phyloP scores from a whole-genome alignment of 176 grass and related monocot species.

The Aegilops longissima region DNA sequence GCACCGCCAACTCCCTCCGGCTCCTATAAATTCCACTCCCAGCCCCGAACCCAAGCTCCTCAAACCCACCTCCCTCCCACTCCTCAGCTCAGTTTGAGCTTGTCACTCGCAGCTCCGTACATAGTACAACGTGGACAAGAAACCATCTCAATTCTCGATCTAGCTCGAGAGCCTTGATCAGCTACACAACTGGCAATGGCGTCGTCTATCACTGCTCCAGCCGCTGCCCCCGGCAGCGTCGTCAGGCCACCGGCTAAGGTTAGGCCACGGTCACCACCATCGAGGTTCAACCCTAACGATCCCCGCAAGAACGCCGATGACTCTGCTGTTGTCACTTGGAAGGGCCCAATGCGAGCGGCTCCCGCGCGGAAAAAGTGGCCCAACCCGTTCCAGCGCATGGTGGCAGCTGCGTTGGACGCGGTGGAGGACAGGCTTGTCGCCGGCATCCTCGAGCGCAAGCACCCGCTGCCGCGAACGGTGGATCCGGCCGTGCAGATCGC shows the following conservation, averaged over 20 bases:
- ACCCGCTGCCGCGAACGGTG: constrained; percentile 46
- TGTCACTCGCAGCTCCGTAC: neutral
- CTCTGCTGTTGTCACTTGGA: neutral
- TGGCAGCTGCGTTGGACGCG: constrained; percentile 52
- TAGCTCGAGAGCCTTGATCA: neutral
- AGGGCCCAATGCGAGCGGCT: constrained; percentile 19
- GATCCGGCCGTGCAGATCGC: constrained; percentile 86
- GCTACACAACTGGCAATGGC: constrained; percentile 25
- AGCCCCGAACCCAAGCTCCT: neutral
- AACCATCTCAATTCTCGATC: neutral
- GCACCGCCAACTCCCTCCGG: neutral
- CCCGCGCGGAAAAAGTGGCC: constrained; percentile 24
- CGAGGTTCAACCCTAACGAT: neutral
- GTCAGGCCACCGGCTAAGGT: neutral
- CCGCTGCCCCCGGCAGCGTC: neutral
- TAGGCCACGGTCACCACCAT: neutral
- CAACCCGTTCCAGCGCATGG: constrained; percentile 57
- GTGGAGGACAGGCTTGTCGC: constrained; percentile 51
- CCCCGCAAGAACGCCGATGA: neutral
- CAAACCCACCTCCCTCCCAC: neutral
- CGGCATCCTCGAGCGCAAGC: constrained; percentile 51
- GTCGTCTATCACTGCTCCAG: constrained; percentile 24
- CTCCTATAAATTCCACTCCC: constrained; percentile 8
- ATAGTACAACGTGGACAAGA: neutral
- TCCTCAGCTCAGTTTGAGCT: neutral